Evolutionary conservation across 768 basidiomycete genomes (phyloP), one percentile per base, ranked within the genome.

Genomic region (Mycena indigotica): DNA sequence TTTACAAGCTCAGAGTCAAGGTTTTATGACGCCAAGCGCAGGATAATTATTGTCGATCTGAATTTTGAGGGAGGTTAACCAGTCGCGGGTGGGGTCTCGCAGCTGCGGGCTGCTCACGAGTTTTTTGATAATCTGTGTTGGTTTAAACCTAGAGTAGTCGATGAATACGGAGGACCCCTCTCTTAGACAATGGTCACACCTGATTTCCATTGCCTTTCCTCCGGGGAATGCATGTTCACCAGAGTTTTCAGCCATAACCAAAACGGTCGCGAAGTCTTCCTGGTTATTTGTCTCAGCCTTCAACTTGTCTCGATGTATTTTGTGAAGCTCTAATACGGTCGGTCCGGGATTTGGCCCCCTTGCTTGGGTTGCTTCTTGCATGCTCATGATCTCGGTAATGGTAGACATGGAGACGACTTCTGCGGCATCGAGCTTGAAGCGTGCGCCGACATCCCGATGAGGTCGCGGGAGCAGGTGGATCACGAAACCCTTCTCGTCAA

Each of bases 391-490:
- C 1, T n/a, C 28, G 29, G 21, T 28, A 17, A 63, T 48, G 12
- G 52, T 21, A 1, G 28, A n/a, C 38, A 57, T 53, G 45, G 54
- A 50, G 24, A 26, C 49, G 2, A 60, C 53, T n/a, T 50, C 55
- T 0, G 55, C 58, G 0, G 55, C 49, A 6, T 54, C 24, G 24
- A 63, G 23, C 19, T 44, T 21, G 38, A 63, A 63, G 1, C 62
- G 62, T 15, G 62, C 24, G 32, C 62, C 62, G 28, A 52, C 56
- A 17, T 63, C 56, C 23, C 30, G 26, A 45, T 63, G 62, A 2
- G 62, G 62, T 17, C 62, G 58, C 10, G 62, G 58, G 6, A 30
- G 46, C 16, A 63, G 53, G 2, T 15, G 24, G 13, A 63, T 28
- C 23, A 63, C 32, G 3, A 63, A 26, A 1, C 62, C 58, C 16